Conservation (phyloP, 257 asterid species). For the Ophiorrhiza pumila region DNA sequence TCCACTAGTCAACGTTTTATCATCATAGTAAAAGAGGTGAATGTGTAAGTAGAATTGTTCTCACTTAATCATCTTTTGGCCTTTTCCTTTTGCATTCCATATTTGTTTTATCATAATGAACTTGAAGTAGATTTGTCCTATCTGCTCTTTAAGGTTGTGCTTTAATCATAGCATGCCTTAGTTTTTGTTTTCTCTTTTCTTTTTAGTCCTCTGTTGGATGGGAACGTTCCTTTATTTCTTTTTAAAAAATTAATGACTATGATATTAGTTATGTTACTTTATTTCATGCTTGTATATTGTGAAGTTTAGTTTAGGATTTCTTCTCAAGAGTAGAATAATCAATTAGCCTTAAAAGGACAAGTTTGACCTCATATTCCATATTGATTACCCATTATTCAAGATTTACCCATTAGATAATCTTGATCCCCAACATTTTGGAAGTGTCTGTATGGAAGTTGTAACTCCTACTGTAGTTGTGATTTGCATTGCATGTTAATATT, state of each 20-base stretch:
- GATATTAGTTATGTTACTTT: not conserved
- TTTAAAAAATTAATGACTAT: not conserved
- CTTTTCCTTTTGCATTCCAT: not conserved
- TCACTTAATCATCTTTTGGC: not conserved
- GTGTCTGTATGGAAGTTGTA: not conserved
- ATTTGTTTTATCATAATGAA: not conserved
- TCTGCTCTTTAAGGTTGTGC: not conserved
- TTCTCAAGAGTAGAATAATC: too few relatives aligned
- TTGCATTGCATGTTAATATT: slow-evolving; percentile 2
- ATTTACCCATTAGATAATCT: not conserved
- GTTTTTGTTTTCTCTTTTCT: not conserved
- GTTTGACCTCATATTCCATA: not conserved
- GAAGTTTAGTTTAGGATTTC: not conserved
- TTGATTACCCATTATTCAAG: too few relatives aligned
- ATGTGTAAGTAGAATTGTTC: not conserved
- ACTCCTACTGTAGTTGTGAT: not conserved
- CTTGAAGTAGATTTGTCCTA: too few relatives aligned
- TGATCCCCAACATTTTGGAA: not conserved
- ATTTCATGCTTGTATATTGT: not conserved
- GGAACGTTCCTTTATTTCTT: not conserved
- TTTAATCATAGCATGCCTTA: not conserved
- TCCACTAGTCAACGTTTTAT: not conserved
- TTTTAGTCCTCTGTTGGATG: not conserved
- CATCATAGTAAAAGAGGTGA: not conserved
- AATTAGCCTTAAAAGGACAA: not conserved